Percentiles rank a stretch among this genome's conserved stretches.
These are phyloP conservation scores for Ophiostoma australiae DNA, from an alignment of 2,329 filamentous ascomycete genomes.

Conservation along the genomic window DNA sequence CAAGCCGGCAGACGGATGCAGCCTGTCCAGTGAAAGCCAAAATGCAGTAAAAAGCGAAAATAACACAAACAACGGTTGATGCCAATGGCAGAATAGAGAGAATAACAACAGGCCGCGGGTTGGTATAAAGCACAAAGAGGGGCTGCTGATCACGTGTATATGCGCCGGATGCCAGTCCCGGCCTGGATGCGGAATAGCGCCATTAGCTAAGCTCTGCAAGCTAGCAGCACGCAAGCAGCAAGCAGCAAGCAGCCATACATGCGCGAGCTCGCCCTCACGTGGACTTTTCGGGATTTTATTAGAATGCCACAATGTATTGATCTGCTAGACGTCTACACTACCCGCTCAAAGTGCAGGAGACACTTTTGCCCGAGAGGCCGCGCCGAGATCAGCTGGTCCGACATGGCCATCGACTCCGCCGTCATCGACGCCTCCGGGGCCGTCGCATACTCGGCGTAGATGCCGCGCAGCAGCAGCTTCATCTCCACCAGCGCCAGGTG, in stretches of 20 bases:
- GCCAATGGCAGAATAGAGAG: not conserved
- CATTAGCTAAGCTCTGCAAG: not conserved
- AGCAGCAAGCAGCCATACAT: not conserved
- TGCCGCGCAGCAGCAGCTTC: conserved; percentile 58
- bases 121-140: not conserved
- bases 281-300: not conserved
- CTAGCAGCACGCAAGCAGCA: no score
- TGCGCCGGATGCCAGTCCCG: not conserved
- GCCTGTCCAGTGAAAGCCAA: not conserved
- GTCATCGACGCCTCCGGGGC: conserved; percentile 51
- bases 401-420: conserved; percentile 56
- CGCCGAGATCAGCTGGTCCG: conserved; percentile 63
- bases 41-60: not conserved
- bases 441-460: conserved; percentile 57
- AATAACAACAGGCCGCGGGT: not conserved
- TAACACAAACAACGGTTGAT: not conserved
- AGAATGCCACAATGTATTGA: not conserved
- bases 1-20: not conserved
- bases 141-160: not conserved
- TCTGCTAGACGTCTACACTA: conserved; percentile 21
- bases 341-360: conserved; percentile 45
- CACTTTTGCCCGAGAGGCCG: conserved; percentile 57
- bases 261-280: not conserved
- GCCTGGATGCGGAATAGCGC: not conserved
- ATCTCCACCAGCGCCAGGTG: conserved; percentile 64